Percentiles rank a stretch among this genome's conserved stretches.
phyloP scores from a whole-genome alignment of 2,329 filamentous ascomycete genomes.

The Verticillium nubilum region DNA sequence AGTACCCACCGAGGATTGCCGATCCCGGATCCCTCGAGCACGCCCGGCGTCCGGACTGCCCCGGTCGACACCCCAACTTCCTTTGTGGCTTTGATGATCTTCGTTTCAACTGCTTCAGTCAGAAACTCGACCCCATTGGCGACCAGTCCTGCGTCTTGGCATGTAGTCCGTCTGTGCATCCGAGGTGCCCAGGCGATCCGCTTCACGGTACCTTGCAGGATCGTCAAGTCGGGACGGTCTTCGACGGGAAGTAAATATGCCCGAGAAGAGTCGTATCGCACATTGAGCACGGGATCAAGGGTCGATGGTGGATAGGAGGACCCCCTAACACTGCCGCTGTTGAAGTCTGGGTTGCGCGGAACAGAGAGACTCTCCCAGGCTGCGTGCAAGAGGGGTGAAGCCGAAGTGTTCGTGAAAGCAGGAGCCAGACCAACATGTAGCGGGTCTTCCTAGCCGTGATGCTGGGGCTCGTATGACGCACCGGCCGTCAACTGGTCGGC shows the following conservation, averaged over 20 bases:
- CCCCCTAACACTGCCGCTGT: slow-evolving; percentile 30
- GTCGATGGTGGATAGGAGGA: slow-evolving; percentile 32
- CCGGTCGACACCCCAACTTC: slow-evolving; percentile 45
- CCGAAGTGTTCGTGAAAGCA: slow-evolving; percentile 24
- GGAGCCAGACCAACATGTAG: slow-evolving; percentile 31
- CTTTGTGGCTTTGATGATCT: slow-evolving; percentile 30
- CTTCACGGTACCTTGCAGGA: slow-evolving; percentile 30
- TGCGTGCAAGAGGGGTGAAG: slow-evolving; percentile 20
- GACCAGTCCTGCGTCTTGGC: slow-evolving; percentile 7
- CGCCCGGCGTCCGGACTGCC: slow-evolving; percentile 42
- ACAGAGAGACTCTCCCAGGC: slow-evolving; percentile 27
- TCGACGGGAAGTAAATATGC: slow-evolving; percentile 35
- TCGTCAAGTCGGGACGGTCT: slow-evolving; percentile 28
- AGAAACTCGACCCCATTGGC: slow-evolving; percentile 31
- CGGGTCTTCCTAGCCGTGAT: slow-evolving; percentile 28
- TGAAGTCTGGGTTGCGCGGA: slow-evolving; percentile 28
- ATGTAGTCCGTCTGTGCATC: background rate
- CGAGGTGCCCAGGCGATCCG: slow-evolving; percentile 20
- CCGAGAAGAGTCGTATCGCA: slow-evolving; percentile 33
- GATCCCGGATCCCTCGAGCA: slow-evolving; percentile 49
- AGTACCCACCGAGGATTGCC: slow-evolving; percentile 28
- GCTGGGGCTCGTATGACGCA: slow-evolving; percentile 23
- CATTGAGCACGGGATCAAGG: slow-evolving; percentile 27
- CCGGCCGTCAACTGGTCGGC: slow-evolving; percentile 26
- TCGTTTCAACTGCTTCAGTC: slow-evolving; percentile 25